Base-by-base conservation (phyloP, 352 stramenopile species). In the Phytophthora chlamydospora region DNA sequence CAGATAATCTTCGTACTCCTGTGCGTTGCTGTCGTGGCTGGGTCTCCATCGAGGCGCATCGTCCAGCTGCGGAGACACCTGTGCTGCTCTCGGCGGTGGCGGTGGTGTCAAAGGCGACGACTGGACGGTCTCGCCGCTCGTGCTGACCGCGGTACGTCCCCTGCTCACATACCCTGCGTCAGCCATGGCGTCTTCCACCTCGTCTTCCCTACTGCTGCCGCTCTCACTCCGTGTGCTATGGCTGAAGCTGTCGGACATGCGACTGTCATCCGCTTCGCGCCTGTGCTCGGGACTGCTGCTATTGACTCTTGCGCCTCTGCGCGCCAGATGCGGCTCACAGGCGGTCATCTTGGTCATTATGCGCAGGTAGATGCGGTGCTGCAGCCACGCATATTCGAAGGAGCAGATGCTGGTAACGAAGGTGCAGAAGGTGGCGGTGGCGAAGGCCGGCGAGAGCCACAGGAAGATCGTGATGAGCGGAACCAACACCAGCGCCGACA, bases 331-430 rank as follows among this genome's bases (percentile, higher is more conserved):
- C 17, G 63, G 45, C 36, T 81, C 73, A 13, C 58, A 72, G 1
- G 43, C 34, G 17, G 56, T 44, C 60, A 79, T 51, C 41, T 71
- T 76, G 33, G 66, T 66, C 62, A 80, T 57, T 5, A 89, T 45
- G 43, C 79, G 79, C 56, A 72, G 53, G 33, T 88, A 75, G 56
- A 91, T 91, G 32, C 83, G 78, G 49, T 90, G 74, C 12, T 78
- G 68, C 32, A 91, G 67, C 83, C 83, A 90, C 17, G 78, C 72
- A 32, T 88, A 91, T 59, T 91, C 83, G 57, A 85, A 91, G 10
- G 79, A 76, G 68, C 80, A 90, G 42, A 88, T 71, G 21, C 70
- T 84, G 29, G 63, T 83, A 12, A 88, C 68, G 40, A 85, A 86
- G 4, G 78, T 73, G 43, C 80, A 90, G 60, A 88, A 74, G n/a